A percentile compares a stretch with the other conserved stretches of the same genome.
Evolutionary conservation across 257 asterid species (phyloP).

Genomic region (Thymus quinquecostatus): DNA sequence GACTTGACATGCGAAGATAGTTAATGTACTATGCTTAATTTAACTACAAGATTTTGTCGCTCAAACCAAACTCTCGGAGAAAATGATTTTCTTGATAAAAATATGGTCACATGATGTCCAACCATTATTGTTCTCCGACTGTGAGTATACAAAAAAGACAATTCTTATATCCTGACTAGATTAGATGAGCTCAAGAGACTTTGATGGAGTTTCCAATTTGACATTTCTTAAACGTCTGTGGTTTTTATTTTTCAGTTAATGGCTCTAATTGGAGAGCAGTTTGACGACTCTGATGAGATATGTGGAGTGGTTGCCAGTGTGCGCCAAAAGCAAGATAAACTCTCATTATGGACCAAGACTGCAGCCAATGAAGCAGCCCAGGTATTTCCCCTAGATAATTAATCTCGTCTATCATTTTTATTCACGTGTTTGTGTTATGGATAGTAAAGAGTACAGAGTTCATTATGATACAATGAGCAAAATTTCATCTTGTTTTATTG

Average conservation of each 20-base stretch:
- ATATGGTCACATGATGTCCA: neutral
- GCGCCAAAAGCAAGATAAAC: slow-evolving; percentile 82
- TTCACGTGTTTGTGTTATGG: neutral
- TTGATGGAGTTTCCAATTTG: neutral
- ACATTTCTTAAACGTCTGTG: slow-evolving; percentile 17
- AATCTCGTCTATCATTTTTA: neutral
- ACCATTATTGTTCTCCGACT: neutral
- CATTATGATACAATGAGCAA: too few relatives aligned
- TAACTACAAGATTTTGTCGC: slow-evolving; percentile 6
- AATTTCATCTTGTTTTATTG: too few relatives aligned
- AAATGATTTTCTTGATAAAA: neutral
- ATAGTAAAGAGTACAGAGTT: neutral
- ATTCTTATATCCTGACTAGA: neutral
- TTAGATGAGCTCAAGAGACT: neutral
- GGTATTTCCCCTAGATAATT: slow-evolving; percentile 42
- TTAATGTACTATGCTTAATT: neutral
- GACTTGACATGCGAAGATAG: slow-evolving; percentile 5
- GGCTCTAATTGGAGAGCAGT: slow-evolving; percentile 84
- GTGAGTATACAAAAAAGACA: neutral
- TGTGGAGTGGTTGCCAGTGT: slow-evolving; percentile 85
- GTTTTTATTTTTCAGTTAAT: slow-evolving; percentile 48
- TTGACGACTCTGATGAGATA: slow-evolving; percentile 76
- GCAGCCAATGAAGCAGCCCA: slow-evolving; percentile 93
- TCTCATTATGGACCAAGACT: slow-evolving; percentile 89
- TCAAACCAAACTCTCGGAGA: slow-evolving; percentile 1